Evolutionary conservation across 192 early-diverging fungal species (phyloP), one percentile per base, ranked within the genome.

Genomic region (Backusella luteola): DNA sequence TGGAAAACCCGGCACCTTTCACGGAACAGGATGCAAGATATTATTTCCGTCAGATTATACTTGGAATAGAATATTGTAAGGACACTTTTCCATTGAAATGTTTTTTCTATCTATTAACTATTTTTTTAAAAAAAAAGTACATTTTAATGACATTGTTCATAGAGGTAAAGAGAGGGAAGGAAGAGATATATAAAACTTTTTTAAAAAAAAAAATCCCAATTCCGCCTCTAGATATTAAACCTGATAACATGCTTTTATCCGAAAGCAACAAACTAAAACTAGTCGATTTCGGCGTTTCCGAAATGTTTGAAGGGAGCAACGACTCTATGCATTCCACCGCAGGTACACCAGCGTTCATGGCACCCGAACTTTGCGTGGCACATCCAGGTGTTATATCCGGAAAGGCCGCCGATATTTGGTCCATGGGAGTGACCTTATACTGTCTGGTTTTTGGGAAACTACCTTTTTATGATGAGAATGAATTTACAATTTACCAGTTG

Each of bases 371-470:
- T 29, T 63, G 56, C 14, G 11, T 63, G 23, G 56, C 9, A 29
- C 19, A 4, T 12, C 56, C 23, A 4, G 9, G 9, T 12, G 9
- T 12, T 2, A 12, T 63, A 11, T 63, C 56, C 14, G 56, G 23
- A 63, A 63, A 63, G 56, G 23, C 56, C 23, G 56, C 56, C n/a
- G 56, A 63, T 29, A 63, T 63, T 63, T 63, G 56, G 56, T 63
- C 56, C 3, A 63, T 63, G 56, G 56, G 23, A 1, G 26, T 63
- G 0, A 26, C 56, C 8, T 63, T 63, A 11, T 63, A 63, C 4
- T 63, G 26, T 12, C 23, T 63, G 26, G 12, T 63, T 12, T 63
- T 29, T 63, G 23, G 11, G 0, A 63, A 63, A 63, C 3, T 63
- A 11, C 53, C 53, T 2, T 59, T 26, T 59, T 11, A 26, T 26